Conservation (phyloP, 208 protist genomes). For the Endotrypanum monterogeii region DNA sequence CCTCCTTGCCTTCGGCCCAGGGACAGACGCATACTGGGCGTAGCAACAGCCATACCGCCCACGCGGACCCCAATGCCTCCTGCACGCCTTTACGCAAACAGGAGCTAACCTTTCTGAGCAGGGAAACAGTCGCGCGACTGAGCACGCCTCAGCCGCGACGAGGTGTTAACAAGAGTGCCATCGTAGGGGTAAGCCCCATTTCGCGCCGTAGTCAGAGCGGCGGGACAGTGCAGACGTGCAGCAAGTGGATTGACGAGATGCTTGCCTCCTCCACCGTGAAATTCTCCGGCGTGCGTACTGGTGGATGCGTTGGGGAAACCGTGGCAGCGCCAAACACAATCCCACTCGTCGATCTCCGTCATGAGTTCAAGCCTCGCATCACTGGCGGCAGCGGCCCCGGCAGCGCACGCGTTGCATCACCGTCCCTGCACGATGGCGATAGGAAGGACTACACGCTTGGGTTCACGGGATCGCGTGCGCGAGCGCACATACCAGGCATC, state of each 20-base stretch:
- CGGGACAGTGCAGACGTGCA: conserved; percentile 23
- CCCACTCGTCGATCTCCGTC: conserved; percentile 62
- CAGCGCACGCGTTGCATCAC: neutral
- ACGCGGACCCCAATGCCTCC: conserved; percentile 10
- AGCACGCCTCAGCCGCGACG: conserved; percentile 21
- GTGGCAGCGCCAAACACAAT: conserved; percentile 18
- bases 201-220: conserved; percentile 14
- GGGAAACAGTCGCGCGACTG: conserved; percentile 28
- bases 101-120: conserved; percentile 22
- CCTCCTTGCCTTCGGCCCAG: neutral
- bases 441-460: conserved; percentile 14
- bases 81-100: conserved; percentile 16
- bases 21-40: neutral
- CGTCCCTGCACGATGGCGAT: conserved; percentile 8
- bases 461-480: conserved; percentile 39
- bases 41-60: neutral
- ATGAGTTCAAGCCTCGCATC: conserved; percentile 44
- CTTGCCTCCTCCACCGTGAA: conserved; percentile 32
- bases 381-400: conserved; percentile 5
- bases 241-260: conserved; percentile 43
- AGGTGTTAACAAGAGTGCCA: neutral
- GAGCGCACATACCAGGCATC: conserved; percentile 37
- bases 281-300: conserved; percentile 12
- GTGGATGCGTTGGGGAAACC: conserved; percentile 9
- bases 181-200: conserved; percentile 7